phyloP scores from a whole-genome alignment of 2,329 filamentous ascomycete species.

The Biscogniauxia sp. region DNA sequence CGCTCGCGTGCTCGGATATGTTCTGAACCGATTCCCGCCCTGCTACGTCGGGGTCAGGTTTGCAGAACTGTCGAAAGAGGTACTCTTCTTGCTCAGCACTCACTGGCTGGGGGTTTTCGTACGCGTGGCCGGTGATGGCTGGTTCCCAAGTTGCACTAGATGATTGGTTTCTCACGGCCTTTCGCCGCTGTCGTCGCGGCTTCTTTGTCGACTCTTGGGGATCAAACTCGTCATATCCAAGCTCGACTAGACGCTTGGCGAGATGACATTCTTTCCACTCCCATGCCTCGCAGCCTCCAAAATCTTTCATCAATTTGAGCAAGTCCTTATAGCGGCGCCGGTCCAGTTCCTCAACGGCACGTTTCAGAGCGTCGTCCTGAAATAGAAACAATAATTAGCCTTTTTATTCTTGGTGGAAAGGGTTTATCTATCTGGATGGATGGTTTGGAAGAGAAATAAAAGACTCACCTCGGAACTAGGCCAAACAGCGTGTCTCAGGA shows the following conservation, averaged over 20 bases:
- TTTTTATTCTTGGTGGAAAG: too few species aligned
- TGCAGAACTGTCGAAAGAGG: slow-evolving; percentile 28
- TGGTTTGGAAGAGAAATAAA: too few species aligned
- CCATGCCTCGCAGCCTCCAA: slow-evolving; percentile 49
- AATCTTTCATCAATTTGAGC: slow-evolving; percentile 45
- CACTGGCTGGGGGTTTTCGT: slow-evolving; percentile 23
- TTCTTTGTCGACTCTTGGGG: slow-evolving; percentile 39
- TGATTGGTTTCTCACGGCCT: slow-evolving; percentile 19
- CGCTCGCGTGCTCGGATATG: slow-evolving; percentile 19
- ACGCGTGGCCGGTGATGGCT: slow-evolving; percentile 11
- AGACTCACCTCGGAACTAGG: slow-evolving; percentile 47
- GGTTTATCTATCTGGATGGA: too few species aligned
- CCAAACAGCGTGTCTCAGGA: slow-evolving; percentile 50
- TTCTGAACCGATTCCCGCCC: slow-evolving; percentile 16
- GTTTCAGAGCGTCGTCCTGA: slow-evolving; percentile 42
- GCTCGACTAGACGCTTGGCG: slow-evolving; percentile 47
- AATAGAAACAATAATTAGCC: not conserved
- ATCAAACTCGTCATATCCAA: slow-evolving; percentile 45
- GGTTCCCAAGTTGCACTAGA: slow-evolving; percentile 18
- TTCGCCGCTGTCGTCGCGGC: slow-evolving; percentile 42
- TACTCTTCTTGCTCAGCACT: slow-evolving; percentile 33
- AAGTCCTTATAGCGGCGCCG: slow-evolving; percentile 43
- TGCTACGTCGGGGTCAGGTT: slow-evolving; percentile 12
- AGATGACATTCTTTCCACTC: slow-evolving; percentile 50
- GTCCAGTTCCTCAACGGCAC: slow-evolving; percentile 36